phyloP scores from a whole-genome alignment of 140 eudicot species.

The Artemisia princeps region DNA sequence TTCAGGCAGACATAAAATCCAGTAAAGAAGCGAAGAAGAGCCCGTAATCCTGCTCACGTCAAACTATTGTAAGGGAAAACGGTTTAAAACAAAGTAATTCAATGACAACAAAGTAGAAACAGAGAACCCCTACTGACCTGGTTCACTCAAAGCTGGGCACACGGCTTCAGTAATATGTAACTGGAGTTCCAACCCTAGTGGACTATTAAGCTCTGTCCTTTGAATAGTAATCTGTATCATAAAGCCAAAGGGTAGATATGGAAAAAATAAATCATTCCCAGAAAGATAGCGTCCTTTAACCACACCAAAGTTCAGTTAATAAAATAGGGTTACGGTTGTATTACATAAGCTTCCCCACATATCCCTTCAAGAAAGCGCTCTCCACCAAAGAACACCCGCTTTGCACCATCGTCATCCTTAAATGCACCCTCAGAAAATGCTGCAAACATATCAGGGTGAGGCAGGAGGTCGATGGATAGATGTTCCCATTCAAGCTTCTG shows the following conservation, averaged over 20 bases:
- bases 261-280: constrained; percentile 21
- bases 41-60: constrained; percentile 67
- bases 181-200: constrained; percentile 85
- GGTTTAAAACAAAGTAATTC: constrained; percentile 1
- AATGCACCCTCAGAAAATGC: constrained; percentile 58
- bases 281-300: constrained; percentile 11
- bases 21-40: constrained; percentile 93
- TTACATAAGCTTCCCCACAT: constrained; percentile 97
- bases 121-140: constrained; percentile 44
- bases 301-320: constrained; percentile 26
- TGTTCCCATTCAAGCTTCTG: constrained; percentile 99
- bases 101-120: constrained; percentile 10
- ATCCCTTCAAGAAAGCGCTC: constrained; percentile 94
- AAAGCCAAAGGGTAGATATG: constrained; percentile 14
- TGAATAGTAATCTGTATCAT: constrained; percentile 76
- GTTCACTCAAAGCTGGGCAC: constrained; percentile 97
- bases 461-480: constrained; percentile 86
- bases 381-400: constrained; percentile 89
- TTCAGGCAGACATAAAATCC: constrained; percentile 77
- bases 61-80: constrained; percentile 17
- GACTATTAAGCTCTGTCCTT: constrained; percentile 79
- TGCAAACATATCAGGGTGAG: constrained; percentile 96
- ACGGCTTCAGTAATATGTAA: constrained; percentile 85
- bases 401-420: constrained; percentile 94
- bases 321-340: constrained; percentile 28